A percentile compares a stretch with the other conserved stretches of the same genome.
Conservation (phyloP, 1,284 basidiomycete genomes). For the Sanghuangporus baumii region DNA sequence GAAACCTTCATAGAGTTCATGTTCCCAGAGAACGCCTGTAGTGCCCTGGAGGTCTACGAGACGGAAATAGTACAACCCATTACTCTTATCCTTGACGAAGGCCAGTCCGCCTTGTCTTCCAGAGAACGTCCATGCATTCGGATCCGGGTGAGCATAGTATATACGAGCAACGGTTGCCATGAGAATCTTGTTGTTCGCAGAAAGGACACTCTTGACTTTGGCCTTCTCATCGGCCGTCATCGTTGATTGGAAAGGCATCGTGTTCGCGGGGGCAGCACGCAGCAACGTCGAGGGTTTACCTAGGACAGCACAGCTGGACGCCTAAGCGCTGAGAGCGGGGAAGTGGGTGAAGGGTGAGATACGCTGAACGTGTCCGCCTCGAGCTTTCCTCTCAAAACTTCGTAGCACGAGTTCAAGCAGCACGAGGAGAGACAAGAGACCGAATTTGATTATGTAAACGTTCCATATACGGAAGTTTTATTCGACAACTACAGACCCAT, state of each 20-base stretch:
- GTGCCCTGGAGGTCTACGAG: conserved; percentile 82
- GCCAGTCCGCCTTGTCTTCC: conserved; percentile 83
- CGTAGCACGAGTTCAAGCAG: conserved; percentile 4
- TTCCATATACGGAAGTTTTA: not conserved
- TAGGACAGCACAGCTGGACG: not conserved
- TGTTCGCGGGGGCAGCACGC: not conserved
- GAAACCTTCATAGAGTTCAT: conserved; percentile 85
- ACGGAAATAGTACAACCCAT: conserved; percentile 59
- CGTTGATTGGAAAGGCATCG: conserved; percentile 68
- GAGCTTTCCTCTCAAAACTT: not conserved
- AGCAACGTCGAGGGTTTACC: not conserved
- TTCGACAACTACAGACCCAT: not conserved
- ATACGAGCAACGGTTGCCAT: conserved; percentile 77
- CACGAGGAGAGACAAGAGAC: not conserved
- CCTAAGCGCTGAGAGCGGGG: not conserved
- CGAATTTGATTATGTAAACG: not conserved
- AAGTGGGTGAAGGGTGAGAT: not conserved
- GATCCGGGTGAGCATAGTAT: conserved; percentile 80
- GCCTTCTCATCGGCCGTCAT: conserved; percentile 71
- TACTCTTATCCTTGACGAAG: conserved; percentile 59
- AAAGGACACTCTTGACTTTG: conserved; percentile 66
- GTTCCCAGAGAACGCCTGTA: conserved; percentile 89
- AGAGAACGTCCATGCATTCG: conserved; percentile 75
- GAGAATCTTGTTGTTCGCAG: conserved; percentile 65
- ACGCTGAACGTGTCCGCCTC: not conserved